phyloP scores from a whole-genome alignment of 2,329 filamentous ascomycete species.

The Botrytis porri region DNA sequence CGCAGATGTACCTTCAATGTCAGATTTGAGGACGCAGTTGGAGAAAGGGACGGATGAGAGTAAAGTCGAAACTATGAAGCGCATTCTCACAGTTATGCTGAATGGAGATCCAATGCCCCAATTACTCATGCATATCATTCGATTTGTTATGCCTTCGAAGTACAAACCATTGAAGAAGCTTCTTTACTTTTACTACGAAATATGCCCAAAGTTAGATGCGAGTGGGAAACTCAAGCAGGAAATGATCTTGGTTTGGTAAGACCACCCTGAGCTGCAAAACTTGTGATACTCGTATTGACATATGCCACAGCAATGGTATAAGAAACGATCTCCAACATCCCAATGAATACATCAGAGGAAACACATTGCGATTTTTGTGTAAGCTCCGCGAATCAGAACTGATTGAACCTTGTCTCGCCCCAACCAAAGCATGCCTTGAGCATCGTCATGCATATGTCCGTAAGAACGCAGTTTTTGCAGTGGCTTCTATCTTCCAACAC shows the following conservation, averaged over 20 bases:
- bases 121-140: constrained; percentile 98
- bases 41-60: constrained; percentile 92
- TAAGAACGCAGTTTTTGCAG: constrained; percentile 95
- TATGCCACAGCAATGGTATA: constrained; percentile 79
- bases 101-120: constrained; percentile 96
- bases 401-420: constrained; percentile 91
- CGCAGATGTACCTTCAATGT: constrained; percentile 83
- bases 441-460: constrained; percentile 96
- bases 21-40: constrained; percentile 87
- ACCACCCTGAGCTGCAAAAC: constrained; percentile 18
- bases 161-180: constrained; percentile 96
- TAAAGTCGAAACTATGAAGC: constrained; percentile 95
- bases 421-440: constrained; percentile 86
- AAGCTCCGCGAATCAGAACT: constrained; percentile 95
- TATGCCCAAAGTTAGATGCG: constrained; percentile 91
- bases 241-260: constrained; percentile 97
- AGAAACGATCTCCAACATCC: constrained; percentile 95
- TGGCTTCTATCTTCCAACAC: constrained; percentile 88
- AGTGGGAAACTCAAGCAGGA: constrained; percentile 97
- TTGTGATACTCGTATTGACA: background rate
- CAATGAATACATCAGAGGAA: constrained; percentile 97
- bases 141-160: constrained; percentile 99
- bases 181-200: constrained; percentile 98
- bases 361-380: constrained; percentile 95
- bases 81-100: constrained; percentile 93